Evolutionary conservation across 805 yeast species (phyloP), one percentile per base, ranked within the genome.

Genomic region (Isabelozyma heimii): DNA sequence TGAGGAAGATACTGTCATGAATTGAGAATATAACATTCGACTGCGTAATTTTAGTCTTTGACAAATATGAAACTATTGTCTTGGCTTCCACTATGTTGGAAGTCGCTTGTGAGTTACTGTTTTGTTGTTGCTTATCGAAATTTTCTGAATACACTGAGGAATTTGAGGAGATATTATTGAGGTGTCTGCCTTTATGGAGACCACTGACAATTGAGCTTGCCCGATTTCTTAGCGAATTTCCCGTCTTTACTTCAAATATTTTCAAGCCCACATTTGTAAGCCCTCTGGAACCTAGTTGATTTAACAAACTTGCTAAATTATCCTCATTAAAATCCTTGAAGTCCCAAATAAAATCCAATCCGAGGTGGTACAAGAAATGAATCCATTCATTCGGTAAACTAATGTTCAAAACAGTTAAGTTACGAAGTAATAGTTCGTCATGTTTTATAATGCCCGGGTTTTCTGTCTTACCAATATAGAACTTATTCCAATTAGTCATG

Each of bases 381-480:
- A 82, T 66, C 89, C 89, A 84, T 48, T 80, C 83, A 39, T 64
- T 61, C 0, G 76, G 61, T 30, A 73, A 65, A 2, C 63, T 53
- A 2, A 56, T 62, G 40, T 69, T 69, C 13, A 81, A 53, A 0
- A 82, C 51, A 10, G 74, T 52, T 2, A 81, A 54, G 50, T 72
- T 80, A 37, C 65, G 62, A 1, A 73, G 33, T 8, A 70, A 45
- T 14, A 75, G 45, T 43, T 70, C 73, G 37, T 59, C 61, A 27
- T 58, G 49, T 7, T 47, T 28, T 9, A 45, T 38, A 8, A 28
- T 20, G 6, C 49, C 57, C 8, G 43, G 38, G 12, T 45, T 49
- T 5, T 49, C 52, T 37, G 61, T 59, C 15, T 20, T 42, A 7
- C 76, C 75, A n/a, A 72, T 57, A 44, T 66, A 66, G 0, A 72